A percentile compares a stretch with the other conserved stretches of the same genome.
Evolutionary conservation across 2,329 filamentous ascomycete species (phyloP).

Genomic region (Bipolaris zeicola): DNA sequence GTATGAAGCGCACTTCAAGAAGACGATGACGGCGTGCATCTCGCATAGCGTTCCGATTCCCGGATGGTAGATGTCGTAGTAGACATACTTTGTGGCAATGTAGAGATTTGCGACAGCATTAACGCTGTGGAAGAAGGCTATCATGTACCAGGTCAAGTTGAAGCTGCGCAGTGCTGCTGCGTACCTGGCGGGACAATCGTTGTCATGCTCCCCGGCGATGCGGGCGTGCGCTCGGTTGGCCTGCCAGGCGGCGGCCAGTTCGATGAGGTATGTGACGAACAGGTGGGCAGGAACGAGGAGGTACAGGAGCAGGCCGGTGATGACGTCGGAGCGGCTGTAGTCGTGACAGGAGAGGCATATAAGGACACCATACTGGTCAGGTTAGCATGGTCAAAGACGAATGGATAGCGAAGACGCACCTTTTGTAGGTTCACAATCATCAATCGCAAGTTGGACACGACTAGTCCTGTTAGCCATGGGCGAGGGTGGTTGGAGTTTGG

Average conservation of each 20-base stretch:
- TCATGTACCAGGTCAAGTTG: constrained; percentile 75
- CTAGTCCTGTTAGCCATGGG: constrained; percentile 53
- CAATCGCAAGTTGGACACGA: constrained; percentile 89
- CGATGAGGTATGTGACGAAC: constrained; percentile 87
- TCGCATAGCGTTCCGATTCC: constrained; percentile 90
- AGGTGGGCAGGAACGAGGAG: constrained; percentile 89
- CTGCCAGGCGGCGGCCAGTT: constrained; percentile 79
- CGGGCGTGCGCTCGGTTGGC: constrained; percentile 71
- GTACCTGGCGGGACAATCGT: constrained; percentile 59
- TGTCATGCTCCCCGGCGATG: constrained; percentile 52
- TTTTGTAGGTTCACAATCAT: constrained; percentile 98
- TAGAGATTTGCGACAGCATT: constrained; percentile 83
- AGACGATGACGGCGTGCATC: constrained; percentile 90
- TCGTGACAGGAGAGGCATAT: constrained; percentile 92
- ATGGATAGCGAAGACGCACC: constrained; percentile 53
- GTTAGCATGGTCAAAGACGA: constrained; percentile 19
- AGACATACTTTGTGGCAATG: constrained; percentile 84
- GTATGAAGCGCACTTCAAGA: constrained; percentile 95
- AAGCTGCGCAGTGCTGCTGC: constrained; percentile 68
- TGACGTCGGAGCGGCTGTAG: constrained; percentile 77
- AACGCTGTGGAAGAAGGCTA: constrained; percentile 78
- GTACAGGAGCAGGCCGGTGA: constrained; percentile 78
- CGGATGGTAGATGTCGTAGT: constrained; percentile 89
- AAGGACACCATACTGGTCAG: constrained; percentile 80
- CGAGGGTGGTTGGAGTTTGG: constrained; percentile 1